Conservation (phyloP, 2,329 filamentous ascomycete genomes). For the Colletotrichum nymphaeae region DNA sequence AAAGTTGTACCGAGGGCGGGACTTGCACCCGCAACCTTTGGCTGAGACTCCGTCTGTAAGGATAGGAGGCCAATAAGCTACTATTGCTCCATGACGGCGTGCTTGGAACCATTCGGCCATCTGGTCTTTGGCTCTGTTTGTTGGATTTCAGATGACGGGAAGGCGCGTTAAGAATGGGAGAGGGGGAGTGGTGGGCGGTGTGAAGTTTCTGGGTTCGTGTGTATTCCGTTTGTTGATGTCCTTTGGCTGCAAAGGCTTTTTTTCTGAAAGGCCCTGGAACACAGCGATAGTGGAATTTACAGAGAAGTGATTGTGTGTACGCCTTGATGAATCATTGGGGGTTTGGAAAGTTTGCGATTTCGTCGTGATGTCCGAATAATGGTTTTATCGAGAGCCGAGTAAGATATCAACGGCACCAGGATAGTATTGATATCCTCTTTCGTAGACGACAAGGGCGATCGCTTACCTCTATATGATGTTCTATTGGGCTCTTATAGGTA, state of each 20-base stretch:
- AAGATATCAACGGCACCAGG: too few species aligned
- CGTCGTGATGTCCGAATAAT: neutral
- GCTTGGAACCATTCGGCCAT: constrained; percentile 25
- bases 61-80: constrained; percentile 35
- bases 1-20: constrained; percentile 26
- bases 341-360: neutral
- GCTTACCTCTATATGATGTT: neutral
- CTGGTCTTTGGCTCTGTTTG: constrained; percentile 15
- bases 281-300: neutral
- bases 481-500: neutral
- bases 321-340: neutral
- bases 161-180: constrained; percentile 6
- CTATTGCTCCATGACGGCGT: constrained; percentile 35
- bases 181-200: neutral
- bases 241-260: neutral
- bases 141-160: neutral
- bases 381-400: neutral
- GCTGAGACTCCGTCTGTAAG: neutral
- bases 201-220: neutral
- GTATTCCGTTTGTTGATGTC: neutral
- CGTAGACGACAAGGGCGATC: neutral
- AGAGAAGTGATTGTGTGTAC: neutral
- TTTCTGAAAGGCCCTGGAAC: neutral
- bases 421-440: too few species aligned
- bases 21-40: constrained; percentile 37